A percentile compares a stretch with the other conserved stretches of the same genome.
phyloP scores from a whole-genome alignment of 1,139 yeast genomes.

The Protomyces inouyei region DNA sequence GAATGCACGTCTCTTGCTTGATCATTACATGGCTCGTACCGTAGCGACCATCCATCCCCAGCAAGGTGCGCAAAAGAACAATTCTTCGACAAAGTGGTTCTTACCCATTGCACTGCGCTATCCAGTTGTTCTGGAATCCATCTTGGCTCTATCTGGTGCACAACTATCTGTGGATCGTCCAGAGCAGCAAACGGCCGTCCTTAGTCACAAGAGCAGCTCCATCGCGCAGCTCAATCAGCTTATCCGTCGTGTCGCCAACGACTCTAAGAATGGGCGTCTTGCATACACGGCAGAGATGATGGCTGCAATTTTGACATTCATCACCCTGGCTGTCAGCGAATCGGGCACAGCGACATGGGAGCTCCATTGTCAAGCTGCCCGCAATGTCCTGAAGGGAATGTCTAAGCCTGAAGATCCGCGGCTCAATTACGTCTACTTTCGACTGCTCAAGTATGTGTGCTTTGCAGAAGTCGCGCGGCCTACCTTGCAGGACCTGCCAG shows the following conservation, averaged over 20 bases:
- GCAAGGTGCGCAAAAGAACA: not conserved
- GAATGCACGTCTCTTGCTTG: constrained; percentile 9
- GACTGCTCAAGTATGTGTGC: constrained; percentile 17
- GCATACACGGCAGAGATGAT: constrained; percentile 4
- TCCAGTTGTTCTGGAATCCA: constrained; percentile 13
- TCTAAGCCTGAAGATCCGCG: not conserved
- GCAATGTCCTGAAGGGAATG: not conserved
- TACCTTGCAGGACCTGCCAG: not conserved
- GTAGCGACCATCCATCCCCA: constrained; percentile 17
- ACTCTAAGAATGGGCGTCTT: not conserved
- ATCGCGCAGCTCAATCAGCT: constrained; percentile 9
- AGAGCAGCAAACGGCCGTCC: not conserved
- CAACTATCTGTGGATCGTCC: constrained; percentile 9
- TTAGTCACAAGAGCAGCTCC: constrained; percentile 8
- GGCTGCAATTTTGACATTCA: constrained; percentile 5
- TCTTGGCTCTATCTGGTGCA: constrained; percentile 18
- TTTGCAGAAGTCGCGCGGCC: constrained; percentile 21
- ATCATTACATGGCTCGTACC: constrained; percentile 9
- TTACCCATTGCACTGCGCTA: constrained; percentile 7
- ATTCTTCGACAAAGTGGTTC: constrained; percentile 2
- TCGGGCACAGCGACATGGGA: constrained; percentile 17
- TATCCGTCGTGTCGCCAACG: constrained; percentile 1
- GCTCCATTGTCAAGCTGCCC: constrained; percentile 22
- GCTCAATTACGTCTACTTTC: constrained; percentile 3
- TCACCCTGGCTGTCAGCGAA: constrained; percentile 14